Evolutionary conservation across 2,329 filamentous ascomycete species (phyloP).

Genomic region (Gnomoniopsis smithogilvyi): DNA sequence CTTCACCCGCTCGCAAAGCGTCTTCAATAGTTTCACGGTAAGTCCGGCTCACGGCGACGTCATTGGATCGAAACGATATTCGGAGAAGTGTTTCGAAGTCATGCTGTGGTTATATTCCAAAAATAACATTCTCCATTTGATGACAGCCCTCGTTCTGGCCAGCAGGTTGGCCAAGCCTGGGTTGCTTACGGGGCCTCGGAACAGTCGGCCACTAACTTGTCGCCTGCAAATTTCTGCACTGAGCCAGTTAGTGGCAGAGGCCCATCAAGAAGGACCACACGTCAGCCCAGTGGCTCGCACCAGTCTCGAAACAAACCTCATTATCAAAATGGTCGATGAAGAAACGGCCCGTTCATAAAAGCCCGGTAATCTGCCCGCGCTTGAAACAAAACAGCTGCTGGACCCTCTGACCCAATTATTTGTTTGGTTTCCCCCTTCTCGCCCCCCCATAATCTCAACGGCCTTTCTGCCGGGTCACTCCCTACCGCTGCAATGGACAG

Average conservation of each 20-base stretch:
- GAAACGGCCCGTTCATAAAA: constrained; percentile 1
- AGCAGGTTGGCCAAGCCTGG: background rate
- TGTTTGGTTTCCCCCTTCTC: background rate
- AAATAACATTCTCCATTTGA: constrained; percentile 2
- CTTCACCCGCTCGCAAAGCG: background rate
- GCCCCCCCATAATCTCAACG: background rate
- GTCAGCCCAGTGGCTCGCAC: constrained; percentile 5
- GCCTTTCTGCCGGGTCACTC: background rate
- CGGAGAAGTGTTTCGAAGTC: background rate
- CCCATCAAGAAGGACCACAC: background rate
- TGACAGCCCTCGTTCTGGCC: constrained; percentile 4
- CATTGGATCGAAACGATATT: background rate
- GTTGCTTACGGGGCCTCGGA: background rate
- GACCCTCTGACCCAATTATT: constrained; percentile 9
- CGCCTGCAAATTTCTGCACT: background rate
- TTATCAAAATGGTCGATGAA: background rate
- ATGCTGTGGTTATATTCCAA: background rate
- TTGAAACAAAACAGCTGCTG: constrained; percentile 3
- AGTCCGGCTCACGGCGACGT: background rate
- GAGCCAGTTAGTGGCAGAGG: constrained; percentile 11
- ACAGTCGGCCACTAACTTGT: constrained; percentile 12
- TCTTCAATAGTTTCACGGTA: background rate
- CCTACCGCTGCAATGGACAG: background rate
- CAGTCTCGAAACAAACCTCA: constrained; percentile 11
- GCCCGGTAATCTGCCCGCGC: constrained; percentile 12